These are phyloP conservation scores for Tulasnella calospora DNA, from an alignment of 768 basidiomycete species.

Conservation along the genomic window DNA sequence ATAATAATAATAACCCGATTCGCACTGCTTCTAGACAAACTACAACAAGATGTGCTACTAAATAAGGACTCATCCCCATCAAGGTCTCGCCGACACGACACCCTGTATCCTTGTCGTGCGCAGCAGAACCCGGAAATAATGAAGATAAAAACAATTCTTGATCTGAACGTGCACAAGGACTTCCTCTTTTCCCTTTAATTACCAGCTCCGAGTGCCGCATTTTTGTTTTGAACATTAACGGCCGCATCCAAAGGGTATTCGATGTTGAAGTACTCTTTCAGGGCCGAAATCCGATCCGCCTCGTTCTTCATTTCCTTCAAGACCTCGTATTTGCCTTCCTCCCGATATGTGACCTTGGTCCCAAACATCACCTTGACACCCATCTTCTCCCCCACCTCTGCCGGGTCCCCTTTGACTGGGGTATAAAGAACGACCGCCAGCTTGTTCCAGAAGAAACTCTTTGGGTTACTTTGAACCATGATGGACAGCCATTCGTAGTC, in stretches of 20 bases:
- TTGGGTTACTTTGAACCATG: background rate
- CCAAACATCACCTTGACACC: slow-evolving; percentile 4
- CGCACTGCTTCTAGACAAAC: background rate
- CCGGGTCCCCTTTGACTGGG: background rate
- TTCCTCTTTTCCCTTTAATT: background rate
- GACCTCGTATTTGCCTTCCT: background rate
- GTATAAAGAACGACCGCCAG: background rate
- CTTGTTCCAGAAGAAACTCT: slow-evolving; percentile 3
- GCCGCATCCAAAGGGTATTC: slow-evolving; percentile 8
- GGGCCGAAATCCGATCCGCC: slow-evolving; percentile 15
- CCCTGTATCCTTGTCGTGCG: background rate
- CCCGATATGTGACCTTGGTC: background rate
- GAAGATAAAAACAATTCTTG: background rate
- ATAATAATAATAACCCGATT: background rate
- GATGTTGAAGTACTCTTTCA: slow-evolving; percentile 21
- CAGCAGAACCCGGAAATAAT: background rate
- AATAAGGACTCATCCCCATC: background rate
- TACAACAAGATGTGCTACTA: background rate
- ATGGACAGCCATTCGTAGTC: background rate
- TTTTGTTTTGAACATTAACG: background rate
- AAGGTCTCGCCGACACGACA: background rate
- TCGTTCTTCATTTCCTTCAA: slow-evolving; percentile 10
- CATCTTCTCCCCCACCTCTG: background rate
- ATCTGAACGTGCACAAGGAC: background rate
- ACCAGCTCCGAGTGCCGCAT: background rate